Evolutionary conservation across 139 green algal genomes (phyloP), one percentile per base, ranked within the genome.

Genomic region (Tetratostichococcus sp.): DNA sequence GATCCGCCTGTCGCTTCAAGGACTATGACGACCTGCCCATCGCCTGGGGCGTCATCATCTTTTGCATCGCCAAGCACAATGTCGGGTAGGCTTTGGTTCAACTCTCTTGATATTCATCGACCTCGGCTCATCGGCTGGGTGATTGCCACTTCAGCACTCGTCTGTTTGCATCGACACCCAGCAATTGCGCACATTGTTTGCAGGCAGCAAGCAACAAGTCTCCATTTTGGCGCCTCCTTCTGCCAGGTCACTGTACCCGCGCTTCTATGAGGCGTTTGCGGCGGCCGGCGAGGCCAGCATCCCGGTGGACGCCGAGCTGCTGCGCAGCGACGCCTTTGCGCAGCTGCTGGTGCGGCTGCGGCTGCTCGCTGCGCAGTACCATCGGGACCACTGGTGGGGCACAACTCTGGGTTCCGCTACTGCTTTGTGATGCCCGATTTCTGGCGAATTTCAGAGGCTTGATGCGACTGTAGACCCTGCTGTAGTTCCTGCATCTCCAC

Each of bases 41-140:
- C 39, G 88, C 88, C 11, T 97, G 95, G 82, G 91, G 91, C 1
- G 88, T 96, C 30, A 83, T 85, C 2, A 83, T 95, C 26, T 94
- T 97, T 73, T 93, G 86, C 72, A 85, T 97, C 28, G 89, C 86
- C 50, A 87, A 89, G 72, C 16, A n/a, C 33, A 32, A 84, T 50
- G 86, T 70, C 42, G 73, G 43, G 79, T 79, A 39, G 4, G 69
- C n/a, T 22, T 1, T 19, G 25, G 32, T 2, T 25, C 5, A 19
- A 1, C 26, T 62, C 11, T 62, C 50, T 2, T 35, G 22, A 14
- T 30, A 71, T 16, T 39, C 67, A 39, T 3, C 42, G 31, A 35
- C 42, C n/a, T 11, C 31, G 22, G n/a, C 4, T 19, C 2, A 26
- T 42, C 31, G 3, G 30, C 67, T 71, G 28, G 1, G 16, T 71